Percentiles rank a stretch among this genome's conserved stretches.
These are phyloP conservation scores for Pleurotus eryngii DNA, from an alignment of 768 basidiomycete species.

Conservation along the genomic window DNA sequence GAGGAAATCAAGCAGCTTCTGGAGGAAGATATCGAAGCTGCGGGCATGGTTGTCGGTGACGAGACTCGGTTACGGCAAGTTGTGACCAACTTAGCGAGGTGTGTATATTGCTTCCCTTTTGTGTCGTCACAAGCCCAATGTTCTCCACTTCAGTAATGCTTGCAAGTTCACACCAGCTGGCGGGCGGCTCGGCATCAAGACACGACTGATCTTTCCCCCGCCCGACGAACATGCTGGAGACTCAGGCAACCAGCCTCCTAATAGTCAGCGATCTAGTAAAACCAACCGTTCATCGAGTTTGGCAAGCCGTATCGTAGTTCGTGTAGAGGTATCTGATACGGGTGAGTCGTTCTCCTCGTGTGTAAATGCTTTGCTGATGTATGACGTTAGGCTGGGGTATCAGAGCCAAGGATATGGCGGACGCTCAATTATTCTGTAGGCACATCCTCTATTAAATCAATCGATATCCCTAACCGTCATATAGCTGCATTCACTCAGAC, in stretches of 20 bases:
- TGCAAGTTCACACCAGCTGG: constrained; percentile 60
- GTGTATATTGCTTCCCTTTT: not conserved
- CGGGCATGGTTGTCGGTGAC: constrained; percentile 62
- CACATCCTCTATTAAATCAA: not conserved
- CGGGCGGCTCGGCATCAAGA: constrained; percentile 53
- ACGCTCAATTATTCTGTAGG: constrained; percentile 57
- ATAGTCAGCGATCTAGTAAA: not conserved
- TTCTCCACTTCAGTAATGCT: constrained; percentile 35
- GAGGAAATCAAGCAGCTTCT: constrained; percentile 27
- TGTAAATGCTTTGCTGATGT: not conserved
- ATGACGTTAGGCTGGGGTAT: constrained; percentile 46
- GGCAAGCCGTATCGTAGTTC: constrained; percentile 53
- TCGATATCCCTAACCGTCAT: not conserved
- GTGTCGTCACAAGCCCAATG: not conserved
- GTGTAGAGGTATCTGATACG: constrained; percentile 68
- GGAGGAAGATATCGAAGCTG: constrained; percentile 28
- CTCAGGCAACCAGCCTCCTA: not conserved
- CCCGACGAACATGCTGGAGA: not conserved
- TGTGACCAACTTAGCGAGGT: constrained; percentile 67
- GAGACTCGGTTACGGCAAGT: constrained; percentile 67
- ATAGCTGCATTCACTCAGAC: constrained; percentile 58
- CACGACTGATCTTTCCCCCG: constrained; percentile 40
- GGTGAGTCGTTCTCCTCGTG: not conserved
- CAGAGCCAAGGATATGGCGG: constrained; percentile 54
- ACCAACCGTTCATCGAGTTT: constrained; percentile 8